Evolutionary conservation across 2,329 filamentous ascomycete species (phyloP).

Genomic region (Cladosporium sp.): DNA sequence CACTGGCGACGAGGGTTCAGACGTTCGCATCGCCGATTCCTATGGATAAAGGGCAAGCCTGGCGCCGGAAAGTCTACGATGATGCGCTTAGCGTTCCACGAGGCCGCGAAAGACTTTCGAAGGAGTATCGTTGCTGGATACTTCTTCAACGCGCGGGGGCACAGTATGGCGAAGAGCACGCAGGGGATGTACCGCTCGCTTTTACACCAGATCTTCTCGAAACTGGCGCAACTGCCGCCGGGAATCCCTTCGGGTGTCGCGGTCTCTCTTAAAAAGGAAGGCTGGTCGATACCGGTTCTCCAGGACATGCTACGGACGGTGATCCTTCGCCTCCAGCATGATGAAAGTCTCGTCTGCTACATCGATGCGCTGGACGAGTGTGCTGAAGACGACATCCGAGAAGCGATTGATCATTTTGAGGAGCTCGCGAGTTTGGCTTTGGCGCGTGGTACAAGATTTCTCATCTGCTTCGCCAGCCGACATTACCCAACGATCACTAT

Average conservation of each 20-base stretch:
- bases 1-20: background rate
- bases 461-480: background rate
- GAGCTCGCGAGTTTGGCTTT: background rate
- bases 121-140: background rate
- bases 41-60: background rate
- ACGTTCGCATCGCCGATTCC: background rate
- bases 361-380: background rate
- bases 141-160: background rate
- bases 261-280: background rate
- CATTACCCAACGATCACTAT: background rate
- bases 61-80: background rate
- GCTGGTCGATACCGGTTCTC: background rate
- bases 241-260: background rate
- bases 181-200: background rate
- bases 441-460: background rate
- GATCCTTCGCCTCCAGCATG: background rate
- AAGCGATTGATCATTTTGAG: background rate
- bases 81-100: background rate
- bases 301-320: background rate
- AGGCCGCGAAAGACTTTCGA: background rate
- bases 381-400: background rate
- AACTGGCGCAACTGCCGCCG: background rate
- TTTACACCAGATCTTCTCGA: background rate
- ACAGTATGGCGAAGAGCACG: background rate
- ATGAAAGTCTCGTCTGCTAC: background rate